phyloP scores from a whole-genome alignment of 176 grass and related monocot species.

The Aegilops bicornis region DNA sequence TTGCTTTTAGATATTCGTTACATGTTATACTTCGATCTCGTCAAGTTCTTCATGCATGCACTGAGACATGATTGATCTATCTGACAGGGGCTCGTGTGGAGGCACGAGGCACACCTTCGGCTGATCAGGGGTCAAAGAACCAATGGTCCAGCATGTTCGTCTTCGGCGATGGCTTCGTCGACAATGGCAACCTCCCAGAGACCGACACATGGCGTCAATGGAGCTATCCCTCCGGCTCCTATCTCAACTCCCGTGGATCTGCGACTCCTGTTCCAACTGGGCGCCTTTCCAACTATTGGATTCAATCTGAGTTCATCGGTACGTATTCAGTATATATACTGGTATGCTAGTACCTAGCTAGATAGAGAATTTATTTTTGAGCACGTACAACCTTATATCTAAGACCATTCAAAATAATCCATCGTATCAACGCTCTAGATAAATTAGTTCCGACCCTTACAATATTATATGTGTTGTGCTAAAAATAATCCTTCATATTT shows the following conservation, averaged over 20 bases:
- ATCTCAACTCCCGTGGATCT: background rate
- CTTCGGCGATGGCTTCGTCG: background rate
- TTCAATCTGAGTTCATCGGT: background rate
- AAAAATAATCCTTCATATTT: background rate
- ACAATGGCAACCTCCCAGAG: background rate
- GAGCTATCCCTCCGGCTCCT: background rate
- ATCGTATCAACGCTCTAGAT: too few species aligned
- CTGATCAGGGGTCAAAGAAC: background rate
- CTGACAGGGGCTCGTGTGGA: background rate
- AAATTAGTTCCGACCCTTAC: too few species aligned
- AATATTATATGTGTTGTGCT: background rate
- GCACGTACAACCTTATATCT: background rate
- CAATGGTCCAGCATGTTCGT: conserved; percentile 14
- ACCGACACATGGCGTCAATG: background rate
- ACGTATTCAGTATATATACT: background rate
- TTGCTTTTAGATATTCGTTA: too few species aligned
- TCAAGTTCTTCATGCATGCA: background rate
- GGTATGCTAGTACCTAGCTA: too few species aligned
- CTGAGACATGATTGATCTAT: background rate
- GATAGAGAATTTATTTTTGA: background rate
- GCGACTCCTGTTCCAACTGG: background rate
- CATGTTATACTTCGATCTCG: too few species aligned
- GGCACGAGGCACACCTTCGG: background rate
- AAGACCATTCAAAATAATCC: background rate
- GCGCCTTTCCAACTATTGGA: background rate